Base-by-base conservation (phyloP, 1,139 yeast genomes). In the Saccharomyces uvarum region DNA sequence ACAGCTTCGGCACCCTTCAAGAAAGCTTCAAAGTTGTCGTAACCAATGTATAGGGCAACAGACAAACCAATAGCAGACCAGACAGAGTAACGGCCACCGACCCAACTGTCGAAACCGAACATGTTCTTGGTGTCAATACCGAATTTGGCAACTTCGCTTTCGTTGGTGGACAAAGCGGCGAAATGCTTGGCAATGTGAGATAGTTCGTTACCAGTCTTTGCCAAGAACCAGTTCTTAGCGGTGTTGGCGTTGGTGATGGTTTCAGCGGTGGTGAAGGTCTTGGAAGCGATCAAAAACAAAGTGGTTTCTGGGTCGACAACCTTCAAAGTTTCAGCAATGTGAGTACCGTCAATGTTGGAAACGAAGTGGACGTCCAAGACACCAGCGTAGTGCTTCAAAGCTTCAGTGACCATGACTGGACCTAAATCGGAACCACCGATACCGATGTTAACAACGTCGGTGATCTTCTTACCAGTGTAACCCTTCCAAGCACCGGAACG, bases 31-130 rank as follows among this genome's bases (percentile, higher is more conserved):
- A 93, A 93, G 81, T 90, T 88, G 63, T 93, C 98, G 73, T 73
- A 93, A 60, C 99, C 99, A 74, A 93, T 86, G 82, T 87, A 93
- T 67, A 93, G 77, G 66, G 96, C 96, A 60, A 93, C 93, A 38
- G 97, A 88, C 67, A 93, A 83, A 60, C 99, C 99, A 74, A 93
- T 93, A 62, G 99, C 95, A 48, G 97, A 88, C 99, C 99, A 93
- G 57, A 93, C 99, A 27, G 98, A 91, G 83, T 93, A 93, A 76
- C 99, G 86, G 70, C 99, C 99, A 70, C 99, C 99, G 60, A 93
- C 99, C 99, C 99, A 93, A 77, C 78, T 86, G 75, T 90, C 97
- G 70, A 93, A 93, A 58, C 96, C 98, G 76, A 93, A 93, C 99
- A 93, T 93, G 80, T 93, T 93, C 74, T 84, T 86, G 72, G 97